Conservation (phyloP, 352 stramenopile genomes). For the Phytophthora sp. region DNA sequence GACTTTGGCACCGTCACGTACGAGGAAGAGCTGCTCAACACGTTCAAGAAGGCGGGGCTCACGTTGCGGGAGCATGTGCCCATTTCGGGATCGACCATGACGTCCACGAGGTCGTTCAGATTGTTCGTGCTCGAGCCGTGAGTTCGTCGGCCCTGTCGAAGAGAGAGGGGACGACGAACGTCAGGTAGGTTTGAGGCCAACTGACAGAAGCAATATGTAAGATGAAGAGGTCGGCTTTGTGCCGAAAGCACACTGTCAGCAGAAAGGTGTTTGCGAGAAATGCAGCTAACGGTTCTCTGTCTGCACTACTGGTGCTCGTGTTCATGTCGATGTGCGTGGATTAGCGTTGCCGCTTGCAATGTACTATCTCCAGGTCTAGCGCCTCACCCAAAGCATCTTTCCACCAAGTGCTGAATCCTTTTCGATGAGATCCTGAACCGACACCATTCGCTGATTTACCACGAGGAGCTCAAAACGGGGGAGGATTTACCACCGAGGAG, state of each 20-base stretch:
- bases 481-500: neutral
- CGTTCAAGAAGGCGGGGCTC: constrained; percentile 70
- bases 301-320: too few species aligned
- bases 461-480: neutral
- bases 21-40: constrained; percentile 72
- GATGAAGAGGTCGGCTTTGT: too few species aligned
- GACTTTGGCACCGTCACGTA: constrained; percentile 92
- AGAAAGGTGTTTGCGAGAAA: neutral
- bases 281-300: too few species aligned
- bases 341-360: too few species aligned
- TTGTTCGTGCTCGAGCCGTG: constrained; percentile 65
- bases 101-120: constrained; percentile 70
- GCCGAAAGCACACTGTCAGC: constrained; percentile 4
- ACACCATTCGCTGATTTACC: constrained; percentile 22
- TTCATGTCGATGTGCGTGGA: too few species aligned
- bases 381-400: too few species aligned
- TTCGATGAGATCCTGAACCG: constrained; percentile 17
- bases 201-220: too few species aligned
- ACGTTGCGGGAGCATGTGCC: constrained; percentile 57
- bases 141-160: too few species aligned
- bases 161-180: neutral
- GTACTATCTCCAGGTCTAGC: too few species aligned
- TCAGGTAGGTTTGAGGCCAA: too few species aligned
- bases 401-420: neutral
- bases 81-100: constrained; percentile 63